Percentiles rank a stretch among this genome's conserved stretches.
These are phyloP conservation scores for Solanum habrochaites DNA, from an alignment of 257 asterid genomes.

Conservation along the genomic window DNA sequence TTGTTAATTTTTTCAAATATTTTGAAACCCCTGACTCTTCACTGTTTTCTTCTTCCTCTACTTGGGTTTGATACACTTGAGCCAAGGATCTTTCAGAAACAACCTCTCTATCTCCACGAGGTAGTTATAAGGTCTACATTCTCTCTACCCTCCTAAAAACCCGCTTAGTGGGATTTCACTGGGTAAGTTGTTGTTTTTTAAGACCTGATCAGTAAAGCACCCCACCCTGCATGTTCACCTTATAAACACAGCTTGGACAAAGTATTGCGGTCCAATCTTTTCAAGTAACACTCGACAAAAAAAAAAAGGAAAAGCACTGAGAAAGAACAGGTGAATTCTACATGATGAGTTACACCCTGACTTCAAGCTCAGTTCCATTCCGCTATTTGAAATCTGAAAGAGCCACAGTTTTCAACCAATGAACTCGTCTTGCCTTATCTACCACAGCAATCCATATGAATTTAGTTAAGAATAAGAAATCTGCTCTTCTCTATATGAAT, in stretches of 20 bases:
- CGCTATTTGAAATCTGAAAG: background rate
- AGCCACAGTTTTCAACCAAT: background rate
- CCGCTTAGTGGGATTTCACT: background rate
- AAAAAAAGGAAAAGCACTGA: background rate
- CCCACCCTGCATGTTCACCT: background rate
- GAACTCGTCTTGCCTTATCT: background rate
- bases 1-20: background rate
- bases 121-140: background rate
- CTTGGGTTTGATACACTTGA: background rate
- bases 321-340: background rate
- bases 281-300: background rate
- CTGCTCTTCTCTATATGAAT: background rate
- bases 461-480: background rate
- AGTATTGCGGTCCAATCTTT: background rate
- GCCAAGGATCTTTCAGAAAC: background rate
- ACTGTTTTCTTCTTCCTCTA: background rate
- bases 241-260: background rate
- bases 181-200: background rate
- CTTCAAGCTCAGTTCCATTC: background rate
- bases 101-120: background rate
- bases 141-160: background rate
- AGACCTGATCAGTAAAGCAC: background rate
- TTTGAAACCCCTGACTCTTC: background rate
- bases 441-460: background rate
- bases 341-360: background rate